Percentiles rank a stretch among this genome's conserved stretches.
Evolutionary conservation across 495 filamentous ascomycete genomes (phyloP).

Genomic region (Talaromyces nanjingensis): DNA sequence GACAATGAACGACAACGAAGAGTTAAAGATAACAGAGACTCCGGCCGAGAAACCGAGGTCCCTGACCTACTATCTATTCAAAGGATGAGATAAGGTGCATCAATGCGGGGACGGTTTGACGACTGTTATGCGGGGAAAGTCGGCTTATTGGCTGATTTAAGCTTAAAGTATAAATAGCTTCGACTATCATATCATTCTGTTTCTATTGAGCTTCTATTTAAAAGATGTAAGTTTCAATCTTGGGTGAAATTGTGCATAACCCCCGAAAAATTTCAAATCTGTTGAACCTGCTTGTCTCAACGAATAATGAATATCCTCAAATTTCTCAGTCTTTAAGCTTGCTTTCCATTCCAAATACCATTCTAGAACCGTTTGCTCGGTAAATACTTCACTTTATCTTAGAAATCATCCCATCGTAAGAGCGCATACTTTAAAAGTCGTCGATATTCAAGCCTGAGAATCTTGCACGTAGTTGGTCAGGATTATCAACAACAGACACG

Average conservation of each 20-base stretch:
- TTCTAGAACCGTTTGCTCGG: too few relatives aligned
- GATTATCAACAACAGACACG: too few relatives aligned
- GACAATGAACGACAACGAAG: not conserved
- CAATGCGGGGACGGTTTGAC: not conserved
- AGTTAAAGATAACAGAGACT: not conserved
- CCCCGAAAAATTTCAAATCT: not conserved
- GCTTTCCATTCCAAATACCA: too few relatives aligned
- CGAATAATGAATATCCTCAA: too few relatives aligned
- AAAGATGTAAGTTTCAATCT: not conserved
- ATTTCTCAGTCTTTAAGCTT: too few relatives aligned
- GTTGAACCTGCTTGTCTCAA: too few relatives aligned
- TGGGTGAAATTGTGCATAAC: not conserved
- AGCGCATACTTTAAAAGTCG: too few relatives aligned
- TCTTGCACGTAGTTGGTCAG: too few relatives aligned
- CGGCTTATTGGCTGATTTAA: not conserved
- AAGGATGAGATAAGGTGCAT: not conserved
- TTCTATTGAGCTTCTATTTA: not conserved
- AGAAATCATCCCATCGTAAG: too few relatives aligned
- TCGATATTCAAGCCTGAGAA: too few relatives aligned
- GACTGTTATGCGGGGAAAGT: not conserved
- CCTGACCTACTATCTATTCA: not conserved
- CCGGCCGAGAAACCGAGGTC: not conserved
- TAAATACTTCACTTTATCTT: too few relatives aligned
- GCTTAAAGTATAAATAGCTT: not conserved
- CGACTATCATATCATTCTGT: not conserved